Evolutionary conservation across 176 grass and related monocot species (phyloP), one percentile per base, ranked within the genome.

Genomic region (Ensete ventricosum): DNA sequence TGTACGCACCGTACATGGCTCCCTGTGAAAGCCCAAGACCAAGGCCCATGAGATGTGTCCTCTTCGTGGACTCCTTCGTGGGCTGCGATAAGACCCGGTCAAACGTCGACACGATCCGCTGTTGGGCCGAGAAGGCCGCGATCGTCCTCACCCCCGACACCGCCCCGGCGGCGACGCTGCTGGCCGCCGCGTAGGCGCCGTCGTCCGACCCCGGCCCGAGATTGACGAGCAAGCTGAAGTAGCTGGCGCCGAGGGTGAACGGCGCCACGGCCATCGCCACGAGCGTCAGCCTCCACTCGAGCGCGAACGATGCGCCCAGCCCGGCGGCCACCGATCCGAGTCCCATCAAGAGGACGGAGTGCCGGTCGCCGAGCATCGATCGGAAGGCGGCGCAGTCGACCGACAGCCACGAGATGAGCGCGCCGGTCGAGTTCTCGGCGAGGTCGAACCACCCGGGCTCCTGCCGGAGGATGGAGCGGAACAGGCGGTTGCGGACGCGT

Each of bases 391-490:
- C 12, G 72, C 83, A 74, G 25, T 92, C 89, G 9, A 73, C 54
- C 5, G 86, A 82, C 1, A 92, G 86, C 11, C 86, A 55, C 10
- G 86, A 86, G 52, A 86, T 69, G 0, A 92, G 76, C 16, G 83
- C 63, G 8, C 86, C 86, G 50, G 81, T 77, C 1, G 86, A 80
- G 52, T 92, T 92, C 54, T 84, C 79, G 3, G 86, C 83, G 48
- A 82, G 67, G 63, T 92, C 89, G 69, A 92, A 88, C 89, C 89
- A 92, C 9, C 75, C 83, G 0, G 84, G 86, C 72, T 92, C 86
- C 34, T 88, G 86, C 6, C 52, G 72, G 72, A 86, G 75, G 17
- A 92, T 84, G n/a, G 86, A 79, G 3, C 81, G 81, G 79, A 92
- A 86, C 29, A 92, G 78, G 17, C 70, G 72, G 66, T 80, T 51